Evolutionary conservation across 139 green algal genomes (phyloP).

Genomic region (Zygnema circumcarinatum): DNA sequence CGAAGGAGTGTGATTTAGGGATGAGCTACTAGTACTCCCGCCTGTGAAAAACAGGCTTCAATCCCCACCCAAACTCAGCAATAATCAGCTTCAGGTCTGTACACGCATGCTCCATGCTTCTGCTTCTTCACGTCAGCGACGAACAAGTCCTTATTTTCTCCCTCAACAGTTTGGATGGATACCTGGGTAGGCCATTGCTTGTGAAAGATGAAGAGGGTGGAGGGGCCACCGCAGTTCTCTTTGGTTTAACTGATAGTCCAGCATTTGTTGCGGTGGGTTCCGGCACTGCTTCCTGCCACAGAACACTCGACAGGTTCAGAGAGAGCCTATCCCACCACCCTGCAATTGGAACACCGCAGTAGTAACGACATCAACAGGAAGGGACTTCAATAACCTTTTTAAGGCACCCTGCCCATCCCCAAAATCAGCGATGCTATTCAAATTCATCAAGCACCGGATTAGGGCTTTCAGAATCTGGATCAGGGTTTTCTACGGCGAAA

Average conservation of each 20-base stretch:
- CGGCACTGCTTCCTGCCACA: not conserved
- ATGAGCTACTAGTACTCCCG: not conserved
- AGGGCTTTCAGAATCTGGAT: too few species aligned
- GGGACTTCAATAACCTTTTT: too few species aligned
- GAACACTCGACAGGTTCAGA: too few species aligned
- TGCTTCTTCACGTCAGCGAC: not conserved
- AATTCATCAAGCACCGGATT: too few species aligned
- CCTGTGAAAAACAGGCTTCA: conserved; percentile 24
- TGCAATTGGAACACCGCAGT: too few species aligned
- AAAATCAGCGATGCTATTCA: too few species aligned
- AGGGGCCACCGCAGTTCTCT: not conserved
- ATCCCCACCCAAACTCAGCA: not conserved
- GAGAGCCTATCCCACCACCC: too few species aligned
- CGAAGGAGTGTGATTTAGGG: not conserved
- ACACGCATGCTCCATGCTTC: not conserved
- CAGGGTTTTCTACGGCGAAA: too few species aligned
- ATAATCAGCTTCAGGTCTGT: not conserved
- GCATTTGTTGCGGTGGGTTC: not conserved
- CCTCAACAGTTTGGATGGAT: not conserved
- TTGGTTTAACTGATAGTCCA: not conserved
- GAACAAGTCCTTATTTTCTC: not conserved
- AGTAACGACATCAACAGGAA: too few species aligned
- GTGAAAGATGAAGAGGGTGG: not conserved
- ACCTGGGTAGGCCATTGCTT: not conserved
- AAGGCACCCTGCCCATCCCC: too few species aligned